A percentile compares a stretch with the other conserved stretches of the same genome.
Evolutionary conservation across 2,329 filamentous ascomycete species (phyloP).

Genomic region (Colletotrichum sp.): DNA sequence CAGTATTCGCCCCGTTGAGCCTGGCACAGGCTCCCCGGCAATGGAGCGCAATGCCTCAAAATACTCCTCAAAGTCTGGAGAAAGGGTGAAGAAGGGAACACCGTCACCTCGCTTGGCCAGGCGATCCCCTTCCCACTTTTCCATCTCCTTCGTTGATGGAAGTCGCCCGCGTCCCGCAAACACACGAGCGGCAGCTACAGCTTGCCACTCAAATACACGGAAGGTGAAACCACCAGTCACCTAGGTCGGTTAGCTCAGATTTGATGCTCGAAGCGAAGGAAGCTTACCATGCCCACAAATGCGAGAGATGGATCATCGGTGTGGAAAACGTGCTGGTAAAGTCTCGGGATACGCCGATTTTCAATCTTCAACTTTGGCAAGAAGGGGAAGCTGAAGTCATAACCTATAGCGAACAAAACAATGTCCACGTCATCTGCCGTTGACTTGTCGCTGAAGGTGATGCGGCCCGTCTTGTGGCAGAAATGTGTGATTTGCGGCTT

Average conservation of each 20-base stretch:
- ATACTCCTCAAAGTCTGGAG: slow-evolving; percentile 38
- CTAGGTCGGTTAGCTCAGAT: slow-evolving; percentile 10
- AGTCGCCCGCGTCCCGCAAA: slow-evolving; percentile 34
- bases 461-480: neutral
- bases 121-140: slow-evolving; percentile 32
- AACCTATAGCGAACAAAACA: neutral
- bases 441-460: neutral
- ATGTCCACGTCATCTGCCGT: neutral
- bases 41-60: slow-evolving; percentile 42
- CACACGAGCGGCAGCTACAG: slow-evolving; percentile 37
- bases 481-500: neutral
- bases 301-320: neutral
- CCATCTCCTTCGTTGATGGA: slow-evolving; percentile 29
- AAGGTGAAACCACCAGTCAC: slow-evolving; percentile 39
- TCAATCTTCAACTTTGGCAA: neutral
- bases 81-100: slow-evolving; percentile 34
- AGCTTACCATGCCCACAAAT: neutral
- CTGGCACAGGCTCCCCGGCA: slow-evolving; percentile 43
- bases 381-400: neutral
- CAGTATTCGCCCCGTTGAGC: slow-evolving; percentile 38
- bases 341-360: neutral
- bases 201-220: slow-evolving; percentile 41
- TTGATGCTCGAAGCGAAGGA: neutral
- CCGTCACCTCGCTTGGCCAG: slow-evolving; percentile 29
- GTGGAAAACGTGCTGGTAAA: neutral